A percentile compares a stretch with the other conserved stretches of the same genome.
Conservation (phyloP, 2,329 filamentous ascomycete species). For the Alternaria angustiovoidea region DNA sequence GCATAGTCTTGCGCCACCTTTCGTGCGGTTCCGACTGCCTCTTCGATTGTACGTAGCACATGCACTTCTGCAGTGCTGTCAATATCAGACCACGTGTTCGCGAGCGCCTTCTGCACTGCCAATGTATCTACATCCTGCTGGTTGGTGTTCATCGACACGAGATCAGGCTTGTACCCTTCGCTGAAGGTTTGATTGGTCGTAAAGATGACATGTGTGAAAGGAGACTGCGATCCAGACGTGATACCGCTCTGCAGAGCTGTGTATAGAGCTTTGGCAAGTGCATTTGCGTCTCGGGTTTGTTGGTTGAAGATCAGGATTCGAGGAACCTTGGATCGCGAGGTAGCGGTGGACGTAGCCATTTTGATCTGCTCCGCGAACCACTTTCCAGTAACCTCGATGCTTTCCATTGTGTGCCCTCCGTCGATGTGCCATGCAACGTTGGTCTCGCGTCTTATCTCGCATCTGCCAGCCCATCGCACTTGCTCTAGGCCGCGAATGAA, state of each 20-base stretch:
- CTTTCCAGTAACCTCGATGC: conserved; percentile 74
- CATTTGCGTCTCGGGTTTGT: conserved; percentile 78
- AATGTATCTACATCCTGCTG: conserved; percentile 65
- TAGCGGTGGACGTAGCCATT: conserved; percentile 45
- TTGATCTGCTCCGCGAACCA: conserved; percentile 71
- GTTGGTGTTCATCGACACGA: conserved; percentile 69
- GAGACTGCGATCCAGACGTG: conserved; percentile 36
- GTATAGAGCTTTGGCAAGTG: conserved; percentile 71
- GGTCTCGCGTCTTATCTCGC: conserved; percentile 68
- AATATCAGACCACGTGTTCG: conserved; percentile 62
- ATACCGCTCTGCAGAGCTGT: conserved; percentile 57
- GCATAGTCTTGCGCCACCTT: conserved; percentile 45
- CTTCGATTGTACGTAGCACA: conserved; percentile 72
- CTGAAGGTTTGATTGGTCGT: conserved; percentile 78
- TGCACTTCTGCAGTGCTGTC: conserved; percentile 57
- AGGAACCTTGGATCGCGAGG: conserved; percentile 29
- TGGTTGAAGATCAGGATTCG: conserved; percentile 89
- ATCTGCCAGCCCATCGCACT: conserved; percentile 77
- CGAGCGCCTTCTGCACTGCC: conserved; percentile 73
- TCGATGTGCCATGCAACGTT: conserved; percentile 80
- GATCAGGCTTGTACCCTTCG: conserved; percentile 68
- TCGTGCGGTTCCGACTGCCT: conserved; percentile 69
- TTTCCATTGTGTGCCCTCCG: conserved; percentile 87
- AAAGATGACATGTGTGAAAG: conserved; percentile 80
- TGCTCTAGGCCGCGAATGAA: conserved; percentile 71